A percentile compares a stretch with the other conserved stretches of the same genome.
phyloP scores from a whole-genome alignment of 2,329 filamentous ascomycete genomes.

The Calonectria pseudoturangicola region DNA sequence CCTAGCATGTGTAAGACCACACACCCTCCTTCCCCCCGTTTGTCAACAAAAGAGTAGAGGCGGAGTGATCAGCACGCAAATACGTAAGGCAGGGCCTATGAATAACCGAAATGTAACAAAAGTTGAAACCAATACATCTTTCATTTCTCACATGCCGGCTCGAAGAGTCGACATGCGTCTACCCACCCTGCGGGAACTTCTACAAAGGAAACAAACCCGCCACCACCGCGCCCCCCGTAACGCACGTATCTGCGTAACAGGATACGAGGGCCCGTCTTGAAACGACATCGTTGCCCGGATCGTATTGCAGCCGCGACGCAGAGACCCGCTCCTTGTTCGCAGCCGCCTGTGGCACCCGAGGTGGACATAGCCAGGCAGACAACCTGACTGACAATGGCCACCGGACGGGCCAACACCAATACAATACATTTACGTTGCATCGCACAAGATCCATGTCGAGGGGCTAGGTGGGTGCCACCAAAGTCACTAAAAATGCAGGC shows the following conservation, averaged over 20 bases:
- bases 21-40: neutral
- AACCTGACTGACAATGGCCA: neutral
- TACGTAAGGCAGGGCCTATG: neutral
- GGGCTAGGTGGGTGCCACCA: neutral
- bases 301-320: neutral
- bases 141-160: slow-evolving; percentile 25
- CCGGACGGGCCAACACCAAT: neutral
- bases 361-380: neutral
- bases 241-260: slow-evolving; percentile 8
- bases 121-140: neutral
- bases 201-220: slow-evolving; percentile 1
- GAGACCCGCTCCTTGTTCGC: slow-evolving; percentile 6
- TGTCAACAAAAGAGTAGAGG: neutral
- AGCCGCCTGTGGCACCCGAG: slow-evolving; percentile 4
- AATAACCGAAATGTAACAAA: neutral
- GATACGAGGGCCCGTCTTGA: neutral
- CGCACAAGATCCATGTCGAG: neutral
- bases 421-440: too few relatives aligned
- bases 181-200: slow-evolving; percentile 30
- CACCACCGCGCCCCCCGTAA: neutral
- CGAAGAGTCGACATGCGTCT: slow-evolving; percentile 20
- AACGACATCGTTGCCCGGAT: neutral
- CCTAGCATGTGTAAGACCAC: slow-evolving; percentile 1
- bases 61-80: neutral
- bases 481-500: neutral